Evolutionary conservation across 352 stramenopile genomes (phyloP).

Genomic region (Phytophthora citrophthora): DNA sequence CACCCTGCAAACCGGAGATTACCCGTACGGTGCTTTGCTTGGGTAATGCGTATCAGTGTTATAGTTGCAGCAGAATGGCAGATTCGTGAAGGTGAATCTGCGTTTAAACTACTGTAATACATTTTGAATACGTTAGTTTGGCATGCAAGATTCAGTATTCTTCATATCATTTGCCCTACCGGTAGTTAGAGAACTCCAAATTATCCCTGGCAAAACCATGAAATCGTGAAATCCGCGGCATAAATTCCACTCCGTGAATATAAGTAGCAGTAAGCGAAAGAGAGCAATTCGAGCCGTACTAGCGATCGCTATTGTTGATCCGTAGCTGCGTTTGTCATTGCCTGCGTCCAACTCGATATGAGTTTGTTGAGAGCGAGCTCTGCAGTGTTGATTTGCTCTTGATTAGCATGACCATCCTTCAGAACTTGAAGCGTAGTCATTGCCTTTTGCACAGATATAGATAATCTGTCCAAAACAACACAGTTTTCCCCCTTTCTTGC

Average conservation of each 20-base stretch:
- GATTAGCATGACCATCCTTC: not conserved
- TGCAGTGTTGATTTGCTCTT: not conserved
- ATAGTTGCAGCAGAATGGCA: no score
- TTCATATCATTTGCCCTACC: no score
- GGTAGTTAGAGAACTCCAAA: no score
- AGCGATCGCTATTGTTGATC: not conserved
- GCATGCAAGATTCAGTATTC: no score
- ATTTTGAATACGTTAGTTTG: no score
- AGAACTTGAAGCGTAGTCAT: not conserved
- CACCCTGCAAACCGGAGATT: conserved; percentile 35
- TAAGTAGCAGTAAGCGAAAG: no score
- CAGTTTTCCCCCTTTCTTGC: not conserved
- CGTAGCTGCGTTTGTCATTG: not conserved
- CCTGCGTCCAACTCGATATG: not conserved
- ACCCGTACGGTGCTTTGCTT: conserved; percentile 22
- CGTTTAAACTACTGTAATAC: no score
- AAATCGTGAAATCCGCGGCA: no score
- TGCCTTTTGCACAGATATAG: not conserved
- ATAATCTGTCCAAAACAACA: not conserved
- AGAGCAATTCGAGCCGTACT: not conserved
- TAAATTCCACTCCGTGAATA: no score
- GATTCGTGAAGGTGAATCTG: no score
- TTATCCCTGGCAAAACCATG: no score
- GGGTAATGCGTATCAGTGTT: no score
- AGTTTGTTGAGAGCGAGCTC: not conserved